These are phyloP conservation scores for Shiraia sp. DNA, from an alignment of 2,329 filamentous ascomycete species.

Conservation along the genomic window DNA sequence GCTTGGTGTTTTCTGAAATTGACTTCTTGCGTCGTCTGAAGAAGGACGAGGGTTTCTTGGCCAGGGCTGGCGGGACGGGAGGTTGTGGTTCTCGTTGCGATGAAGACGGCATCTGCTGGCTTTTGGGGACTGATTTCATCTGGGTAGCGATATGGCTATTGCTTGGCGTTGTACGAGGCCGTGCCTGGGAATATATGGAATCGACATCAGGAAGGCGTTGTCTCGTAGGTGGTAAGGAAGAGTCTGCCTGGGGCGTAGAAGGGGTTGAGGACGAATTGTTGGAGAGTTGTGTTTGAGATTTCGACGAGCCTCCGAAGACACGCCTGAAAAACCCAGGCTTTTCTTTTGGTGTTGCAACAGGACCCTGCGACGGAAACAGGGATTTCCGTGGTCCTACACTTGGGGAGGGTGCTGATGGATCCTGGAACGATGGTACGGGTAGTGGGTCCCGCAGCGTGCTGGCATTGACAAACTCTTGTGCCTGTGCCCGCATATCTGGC, in stretches of 20 bases:
- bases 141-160: constrained; percentile 53
- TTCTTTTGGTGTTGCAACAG: constrained; percentile 57
- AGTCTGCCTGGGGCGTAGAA: constrained; percentile 17
- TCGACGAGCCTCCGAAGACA: constrained; percentile 75
- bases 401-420: constrained; percentile 58
- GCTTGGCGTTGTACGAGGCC: constrained; percentile 45
- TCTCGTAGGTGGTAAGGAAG: constrained; percentile 20
- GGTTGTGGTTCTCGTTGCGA: constrained; percentile 26
- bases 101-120: constrained; percentile 31
- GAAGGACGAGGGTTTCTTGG: constrained; percentile 93
- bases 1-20: constrained; percentile 66
- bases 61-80: constrained; percentile 53
- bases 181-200: constrained; percentile 35
- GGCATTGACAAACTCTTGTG: constrained; percentile 54
- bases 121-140: constrained; percentile 48
- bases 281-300: constrained; percentile 46
- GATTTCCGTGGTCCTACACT: constrained; percentile 57
- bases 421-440: constrained; percentile 50
- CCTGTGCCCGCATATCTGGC: constrained; percentile 49
- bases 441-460: constrained; percentile 49
- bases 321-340: constrained; percentile 87
- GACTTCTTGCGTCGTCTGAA: constrained; percentile 95
- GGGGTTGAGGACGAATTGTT: constrained; percentile 18
- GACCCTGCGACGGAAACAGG: constrained; percentile 45
- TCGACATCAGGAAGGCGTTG: constrained; percentile 31